Evolutionary conservation across 768 basidiomycete species (phyloP).

Genomic region (Boletus huronensis): DNA sequence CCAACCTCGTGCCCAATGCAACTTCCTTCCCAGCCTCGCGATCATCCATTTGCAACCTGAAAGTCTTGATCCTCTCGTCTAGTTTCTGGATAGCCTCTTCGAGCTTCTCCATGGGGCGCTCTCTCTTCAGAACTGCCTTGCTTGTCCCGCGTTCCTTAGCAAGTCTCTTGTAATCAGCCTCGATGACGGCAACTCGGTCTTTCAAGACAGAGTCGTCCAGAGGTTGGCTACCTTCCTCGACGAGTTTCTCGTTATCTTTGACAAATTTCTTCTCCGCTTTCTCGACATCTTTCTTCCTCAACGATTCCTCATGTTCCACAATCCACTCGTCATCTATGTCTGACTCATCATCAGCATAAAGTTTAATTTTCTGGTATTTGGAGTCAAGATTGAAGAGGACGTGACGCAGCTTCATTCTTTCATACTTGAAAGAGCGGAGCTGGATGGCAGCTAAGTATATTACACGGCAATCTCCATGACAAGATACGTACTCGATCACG

Average conservation of each 20-base stretch:
- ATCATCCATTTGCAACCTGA: constrained; percentile 87
- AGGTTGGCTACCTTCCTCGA: constrained; percentile 62
- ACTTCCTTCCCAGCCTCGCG: constrained; percentile 94
- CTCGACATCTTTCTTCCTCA: constrained; percentile 81
- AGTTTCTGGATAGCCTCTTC: constrained; percentile 80
- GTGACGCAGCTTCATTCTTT: constrained; percentile 94
- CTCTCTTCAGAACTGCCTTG: constrained; percentile 63
- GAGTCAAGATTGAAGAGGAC: constrained; percentile 75
- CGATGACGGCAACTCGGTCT: constrained; percentile 64
- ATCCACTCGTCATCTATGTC: constrained; percentile 95
- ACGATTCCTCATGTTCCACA: constrained; percentile 68
- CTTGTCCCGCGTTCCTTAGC: constrained; percentile 78
- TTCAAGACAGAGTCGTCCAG: constrained; percentile 61
- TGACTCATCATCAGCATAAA: constrained; percentile 79
- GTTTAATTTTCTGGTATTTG: constrained; percentile 78
- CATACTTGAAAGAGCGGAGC: constrained; percentile 90
- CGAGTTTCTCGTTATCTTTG: constrained; percentile 88
- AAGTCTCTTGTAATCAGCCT: constrained; percentile 72
- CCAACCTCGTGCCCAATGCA: constrained; percentile 82
- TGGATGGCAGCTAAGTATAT: constrained; percentile 32
- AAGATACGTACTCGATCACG: constrained; percentile 67
- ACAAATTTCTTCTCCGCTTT: constrained; percentile 90
- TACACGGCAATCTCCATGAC: not conserved
- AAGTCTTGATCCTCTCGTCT: constrained; percentile 79
- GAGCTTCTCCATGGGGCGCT: constrained; percentile 72